Conservation (phyloP, 176 grass and related monocot species). For the Carex pumila region DNA sequence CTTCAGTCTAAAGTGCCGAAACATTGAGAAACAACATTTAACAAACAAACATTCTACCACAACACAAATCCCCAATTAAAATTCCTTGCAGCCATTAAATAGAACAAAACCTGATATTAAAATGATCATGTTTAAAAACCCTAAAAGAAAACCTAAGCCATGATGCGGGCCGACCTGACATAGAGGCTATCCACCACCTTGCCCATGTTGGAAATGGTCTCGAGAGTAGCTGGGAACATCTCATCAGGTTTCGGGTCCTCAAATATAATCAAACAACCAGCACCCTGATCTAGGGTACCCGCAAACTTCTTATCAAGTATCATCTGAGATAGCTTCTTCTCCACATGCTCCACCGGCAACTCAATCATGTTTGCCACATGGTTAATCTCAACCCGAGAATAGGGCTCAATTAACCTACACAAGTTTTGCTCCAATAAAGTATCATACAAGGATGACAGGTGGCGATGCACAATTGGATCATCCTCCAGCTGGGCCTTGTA, state of each 20-base stretch:
- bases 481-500: conserved; percentile 69
- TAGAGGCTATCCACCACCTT: conserved; percentile 80
- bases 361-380: conserved; percentile 69
- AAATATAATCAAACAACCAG: conserved; percentile 79
- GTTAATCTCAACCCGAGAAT: conserved; percentile 66
- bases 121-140: conserved; percentile 8
- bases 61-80: conserved; percentile 8
- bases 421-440: conserved; percentile 82
- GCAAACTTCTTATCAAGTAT: conserved; percentile 87
- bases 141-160: conserved; percentile 38
- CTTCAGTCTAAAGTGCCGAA: background rate
- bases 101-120: background rate
- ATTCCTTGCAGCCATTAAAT: background rate
- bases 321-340: conserved; percentile 82
- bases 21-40: conserved; percentile 9
- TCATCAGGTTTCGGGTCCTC: conserved; percentile 60
- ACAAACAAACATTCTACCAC: background rate
- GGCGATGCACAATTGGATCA: conserved; percentile 69
- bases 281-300: conserved; percentile 68
- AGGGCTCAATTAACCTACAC: conserved; percentile 74
- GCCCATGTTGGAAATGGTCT: conserved; percentile 65
- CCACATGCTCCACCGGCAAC: conserved; percentile 57
- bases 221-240: conserved; percentile 72
- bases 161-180: conserved; percentile 73
- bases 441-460: conserved; percentile 75